Base-by-base conservation (phyloP, 2,329 filamentous ascomycete species). In the Phaeosphaeria sp. region DNA sequence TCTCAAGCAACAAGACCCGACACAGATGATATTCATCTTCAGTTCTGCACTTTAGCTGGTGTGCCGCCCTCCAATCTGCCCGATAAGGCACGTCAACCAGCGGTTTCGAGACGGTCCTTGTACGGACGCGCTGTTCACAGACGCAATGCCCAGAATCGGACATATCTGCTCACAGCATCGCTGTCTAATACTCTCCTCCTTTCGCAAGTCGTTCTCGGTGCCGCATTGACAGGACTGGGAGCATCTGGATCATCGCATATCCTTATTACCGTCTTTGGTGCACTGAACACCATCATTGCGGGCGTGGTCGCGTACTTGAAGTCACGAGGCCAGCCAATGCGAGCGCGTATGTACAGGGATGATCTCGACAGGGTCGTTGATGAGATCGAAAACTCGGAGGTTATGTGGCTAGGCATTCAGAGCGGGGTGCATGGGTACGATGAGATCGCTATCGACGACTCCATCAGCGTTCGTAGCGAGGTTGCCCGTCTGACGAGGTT, bases 341-440 rank as follows among this genome's bases (percentile, higher is more conserved):
- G 77, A 43, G 75, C 77, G 6, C 68, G 74, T 39, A 78, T 78
- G 77, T 79, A 72, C 53, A 65, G 77, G 18, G 77, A 79, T 61
- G 77, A 79, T 56, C 68, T 79, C 2, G 76, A 77, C 21, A 67
- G 77, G 13, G 75, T 72, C 1, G 76, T 79, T 1, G 77, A 79
- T 44, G 77, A 79, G 67, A 78, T 79, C 54, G 76, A 79, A 59
- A 78, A 77, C 46, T 75, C 72, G 2, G 77, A 77, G 15, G 68
- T 74, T 18, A 79, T 79, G 77, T 79, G 79, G 79, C 64, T 78
- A 27, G 80, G 79, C 17, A 81, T 82, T 33, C 71, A 71, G 33
- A 72, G 72, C n/a, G 71, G 71, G 2, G 70, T 77, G 11, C 78
- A 82, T 54, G 80, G 80, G 11, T 82, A 81, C 61, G 77, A 80